Base-by-base conservation (phyloP, 1,139 yeast species). In the Candida sanyaensis region DNA sequence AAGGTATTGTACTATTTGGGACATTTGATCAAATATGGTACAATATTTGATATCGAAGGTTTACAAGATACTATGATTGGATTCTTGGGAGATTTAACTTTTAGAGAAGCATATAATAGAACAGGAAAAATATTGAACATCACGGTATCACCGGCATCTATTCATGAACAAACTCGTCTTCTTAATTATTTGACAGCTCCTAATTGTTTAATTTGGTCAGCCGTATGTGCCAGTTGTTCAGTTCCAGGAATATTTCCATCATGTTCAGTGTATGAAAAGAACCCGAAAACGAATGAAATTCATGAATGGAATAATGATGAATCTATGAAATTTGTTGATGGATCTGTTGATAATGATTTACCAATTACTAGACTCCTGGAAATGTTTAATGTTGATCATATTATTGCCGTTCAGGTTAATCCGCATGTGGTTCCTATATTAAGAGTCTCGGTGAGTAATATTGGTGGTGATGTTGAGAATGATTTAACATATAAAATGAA, bases 221-320 rank as follows among this genome's bases (percentile, higher is more conserved):
- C 98, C 0, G 97, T 93, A 1, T 91, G 97, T 68, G 97, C 98
- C 1, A 88, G 97, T 37, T 93, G 99, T 65, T 86, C 98, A 0
- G 78, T 93, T 24, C 99, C 99, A 0, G 88, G 96, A 1, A 78
- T 93, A 2, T 95, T 93, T 63, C 88, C 96, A 0, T 86, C 96
- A 1, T 84, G 91, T 28, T 84, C 93, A 1, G 83, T 93, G 38
- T 85, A 86, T 59, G 97, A 93, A 56, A 91, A 90, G 65, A 85
- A 88, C 56, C 82, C 88, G 2, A 74, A 74, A 48, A 88, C 96
- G 0, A 85, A 85, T 17, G 79, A 78, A 49, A 73, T 82, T 7
- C 81, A 79, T 47, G 85, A 86, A 56, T 93, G 99, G 99, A 86
- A 87, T 52, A 89, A 91, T 46, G 80, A 75, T 54, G 80, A 89